Base-by-base conservation (phyloP, 1,284 basidiomycete species). In the Trichosporon sp. region DNA sequence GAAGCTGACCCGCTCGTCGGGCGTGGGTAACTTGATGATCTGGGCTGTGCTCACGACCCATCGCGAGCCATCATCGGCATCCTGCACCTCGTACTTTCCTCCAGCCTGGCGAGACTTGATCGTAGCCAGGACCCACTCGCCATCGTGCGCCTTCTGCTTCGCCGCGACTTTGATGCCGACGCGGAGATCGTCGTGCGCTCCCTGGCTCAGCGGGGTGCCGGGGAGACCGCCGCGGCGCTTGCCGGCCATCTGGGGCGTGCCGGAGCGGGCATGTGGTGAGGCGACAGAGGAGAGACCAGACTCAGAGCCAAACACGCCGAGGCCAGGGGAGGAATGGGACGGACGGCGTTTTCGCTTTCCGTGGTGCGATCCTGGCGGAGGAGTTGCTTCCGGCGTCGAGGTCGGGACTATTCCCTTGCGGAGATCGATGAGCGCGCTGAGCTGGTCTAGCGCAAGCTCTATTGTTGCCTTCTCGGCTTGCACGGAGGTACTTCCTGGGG, bases 11-110 rank as follows among this genome's bases (percentile, higher is more conserved):
- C 49, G 8, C 46, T 79, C 76, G 31, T 78, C 73, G 44, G 78
- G 72, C 19, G 75, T 74, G 0, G 83, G 82, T 0, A 84, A 74
- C 1, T 81, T 80, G 40, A 84, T 80, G 64, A 84, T 78, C 5
- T 75, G 76, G 52, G 78, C 77, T 23, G 82, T 69, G 0, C 80
- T 82, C 9, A 82, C 82, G 37, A 79, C 76, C 74, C 77, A 83
- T 36, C 73, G 71, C 66, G 46, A 70, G 5, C 66, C 71, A 64
- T 74, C 73, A 63, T 80, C 78, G 29, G 72, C 74, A 63, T 80
- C 78, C 37, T 75, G 70, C 14, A 80, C 78, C 8, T 73, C 71
- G 63, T 80, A 79, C 58, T 74, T 70, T 57, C 65, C 79, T 73
- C 78, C n/a, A n/a, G n/a, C 80, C 67, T 82, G 81, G 13, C 73